Conservation (phyloP, 495 filamentous ascomycete genomes). For the Paragyromitra xinjiangensis region DNA sequence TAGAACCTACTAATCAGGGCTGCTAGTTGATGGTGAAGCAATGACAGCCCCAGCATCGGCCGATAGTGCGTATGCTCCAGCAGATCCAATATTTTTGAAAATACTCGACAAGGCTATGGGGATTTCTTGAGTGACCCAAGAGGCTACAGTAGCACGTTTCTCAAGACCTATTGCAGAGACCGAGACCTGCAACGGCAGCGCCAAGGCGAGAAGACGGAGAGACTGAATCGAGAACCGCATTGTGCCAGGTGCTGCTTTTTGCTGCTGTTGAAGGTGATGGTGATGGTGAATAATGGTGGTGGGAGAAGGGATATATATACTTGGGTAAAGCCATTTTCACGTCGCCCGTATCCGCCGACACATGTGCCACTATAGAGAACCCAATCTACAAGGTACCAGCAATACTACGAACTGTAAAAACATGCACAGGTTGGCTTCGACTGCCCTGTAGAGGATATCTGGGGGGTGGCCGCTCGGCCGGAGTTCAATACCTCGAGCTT, state of each 20-base stretch:
- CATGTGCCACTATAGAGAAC: background rate
- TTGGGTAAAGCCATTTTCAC: background rate
- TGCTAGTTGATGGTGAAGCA: slow-evolving; percentile 68
- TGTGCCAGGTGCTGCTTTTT: slow-evolving; percentile 1
- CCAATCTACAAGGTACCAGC: background rate
- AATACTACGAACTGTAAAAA: background rate
- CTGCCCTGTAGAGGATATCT: background rate
- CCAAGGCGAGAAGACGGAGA: slow-evolving; percentile 28
- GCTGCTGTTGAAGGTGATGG: background rate
- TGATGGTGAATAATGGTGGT: background rate
- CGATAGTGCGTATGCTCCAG: slow-evolving; percentile 62
- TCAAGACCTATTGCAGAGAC: slow-evolving; percentile 26
- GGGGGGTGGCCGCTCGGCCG: slow-evolving; percentile 29
- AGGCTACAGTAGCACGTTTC: slow-evolving; percentile 59
- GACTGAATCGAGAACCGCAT: slow-evolving; percentile 36
- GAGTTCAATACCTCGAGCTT: background rate
- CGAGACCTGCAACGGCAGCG: slow-evolving; percentile 15
- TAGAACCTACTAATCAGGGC: slow-evolving; percentile 68
- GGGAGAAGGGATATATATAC: slow-evolving; percentile 16
- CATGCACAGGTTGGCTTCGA: background rate
- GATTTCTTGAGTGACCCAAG: slow-evolving; percentile 67
- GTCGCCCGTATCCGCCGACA: background rate
- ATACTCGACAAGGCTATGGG: slow-evolving; percentile 65
- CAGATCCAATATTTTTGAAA: slow-evolving; percentile 69
- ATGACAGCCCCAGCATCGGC: slow-evolving; percentile 67